These are phyloP conservation scores for Penicillium sp. DNA, from an alignment of 2,329 filamentous ascomycete genomes.

Conservation along the genomic window DNA sequence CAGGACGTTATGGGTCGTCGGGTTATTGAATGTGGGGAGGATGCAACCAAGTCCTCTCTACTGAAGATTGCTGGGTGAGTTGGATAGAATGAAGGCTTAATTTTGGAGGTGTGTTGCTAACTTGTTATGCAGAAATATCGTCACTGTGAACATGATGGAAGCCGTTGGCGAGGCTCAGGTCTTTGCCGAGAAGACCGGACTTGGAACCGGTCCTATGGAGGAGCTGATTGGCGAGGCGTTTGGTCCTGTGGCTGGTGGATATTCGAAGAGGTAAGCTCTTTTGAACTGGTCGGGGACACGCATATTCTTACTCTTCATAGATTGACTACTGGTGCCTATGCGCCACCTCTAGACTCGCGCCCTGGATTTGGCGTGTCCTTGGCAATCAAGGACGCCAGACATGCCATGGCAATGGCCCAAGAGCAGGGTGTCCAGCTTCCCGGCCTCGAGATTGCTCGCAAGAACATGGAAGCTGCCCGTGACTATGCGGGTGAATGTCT, in stretches of 20 bases:
- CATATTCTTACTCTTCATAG: slow-evolving; percentile 16
- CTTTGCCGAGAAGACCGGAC: slow-evolving; percentile 47
- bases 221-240: slow-evolving; percentile 46
- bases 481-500: slow-evolving; percentile 39
- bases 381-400: slow-evolving; percentile 39
- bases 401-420: slow-evolving; percentile 34
- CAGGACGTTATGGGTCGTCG: slow-evolving; percentile 45
- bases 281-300: not conserved
- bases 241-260: slow-evolving; percentile 43
- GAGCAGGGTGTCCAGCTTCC: slow-evolving; percentile 33
- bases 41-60: slow-evolving; percentile 43
- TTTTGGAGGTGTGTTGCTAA: not conserved
- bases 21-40: slow-evolving; percentile 46
- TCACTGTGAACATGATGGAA: slow-evolving; percentile 47
- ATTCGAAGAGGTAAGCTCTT: slow-evolving; percentile 39
- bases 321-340: slow-evolving; percentile 45
- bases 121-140: slow-evolving; percentile 36
- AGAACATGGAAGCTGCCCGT: slow-evolving; percentile 37
- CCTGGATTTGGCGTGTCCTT: slow-evolving; percentile 40
- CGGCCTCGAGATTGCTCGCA: slow-evolving; percentile 32
- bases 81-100: not conserved
- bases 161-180: slow-evolving; percentile 48
- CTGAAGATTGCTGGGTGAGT: slow-evolving; percentile 47
- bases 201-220: slow-evolving; percentile 44
- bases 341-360: slow-evolving; percentile 35